Evolutionary conservation across 768 basidiomycete species (phyloP).

Genomic region (Melanogaster broomeanus): DNA sequence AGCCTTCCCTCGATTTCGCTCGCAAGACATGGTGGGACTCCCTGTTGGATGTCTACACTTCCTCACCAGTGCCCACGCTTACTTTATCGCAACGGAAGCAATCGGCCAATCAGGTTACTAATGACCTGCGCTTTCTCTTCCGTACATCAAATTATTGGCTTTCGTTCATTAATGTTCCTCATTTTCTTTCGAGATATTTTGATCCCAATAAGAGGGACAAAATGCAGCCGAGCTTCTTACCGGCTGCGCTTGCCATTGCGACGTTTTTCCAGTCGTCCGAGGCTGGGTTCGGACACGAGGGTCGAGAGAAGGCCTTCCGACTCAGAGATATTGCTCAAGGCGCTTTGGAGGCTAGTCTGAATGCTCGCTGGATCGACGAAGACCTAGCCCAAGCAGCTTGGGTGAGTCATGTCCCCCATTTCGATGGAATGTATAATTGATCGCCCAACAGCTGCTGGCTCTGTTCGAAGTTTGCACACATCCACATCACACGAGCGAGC

Average conservation of each 20-base stretch:
- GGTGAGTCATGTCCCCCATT: constrained; percentile 42
- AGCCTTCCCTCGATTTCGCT: constrained; percentile 66
- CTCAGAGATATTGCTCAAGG: constrained; percentile 70
- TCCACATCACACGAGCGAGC: constrained; percentile 54
- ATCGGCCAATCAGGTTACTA: constrained; percentile 46
- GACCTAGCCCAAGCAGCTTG: constrained; percentile 75
- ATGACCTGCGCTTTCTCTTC: constrained; percentile 67
- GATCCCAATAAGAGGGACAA: constrained; percentile 52
- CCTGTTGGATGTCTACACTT: constrained; percentile 54
- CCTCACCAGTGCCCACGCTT: constrained; percentile 32
- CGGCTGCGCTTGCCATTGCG: constrained; percentile 64
- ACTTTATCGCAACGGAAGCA: constrained; percentile 46
- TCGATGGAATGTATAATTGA: constrained; percentile 9
- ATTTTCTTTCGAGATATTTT: constrained; percentile 60
- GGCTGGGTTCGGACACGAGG: constrained; percentile 47
- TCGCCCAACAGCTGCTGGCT: constrained; percentile 53
- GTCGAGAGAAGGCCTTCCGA: constrained; percentile 57
- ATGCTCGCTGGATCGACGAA: constrained; percentile 72
- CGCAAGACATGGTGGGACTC: constrained; percentile 84
- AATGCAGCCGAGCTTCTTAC: constrained; percentile 69
- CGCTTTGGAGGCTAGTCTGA: constrained; percentile 70
- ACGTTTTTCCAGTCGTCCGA: constrained; percentile 73
- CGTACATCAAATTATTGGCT: constrained; percentile 69
- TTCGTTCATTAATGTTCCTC: constrained; percentile 71
- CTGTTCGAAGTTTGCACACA: constrained; percentile 75